phyloP scores from a whole-genome alignment of 805 yeast species.

The Isabelozyma gotoi region DNA sequence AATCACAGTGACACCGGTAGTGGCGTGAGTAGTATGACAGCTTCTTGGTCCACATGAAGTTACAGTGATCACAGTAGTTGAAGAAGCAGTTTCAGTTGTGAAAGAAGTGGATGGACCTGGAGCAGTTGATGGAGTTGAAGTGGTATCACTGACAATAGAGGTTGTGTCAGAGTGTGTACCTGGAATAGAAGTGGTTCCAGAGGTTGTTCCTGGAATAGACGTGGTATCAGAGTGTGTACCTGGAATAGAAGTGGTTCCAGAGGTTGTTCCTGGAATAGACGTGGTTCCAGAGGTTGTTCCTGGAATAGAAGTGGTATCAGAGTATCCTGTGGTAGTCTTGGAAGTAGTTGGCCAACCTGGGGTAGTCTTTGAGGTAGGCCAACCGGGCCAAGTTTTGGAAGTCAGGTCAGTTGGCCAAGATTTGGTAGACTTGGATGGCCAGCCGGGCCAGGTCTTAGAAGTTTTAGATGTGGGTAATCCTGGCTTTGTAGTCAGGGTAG shows the following conservation, averaged over 20 bases:
- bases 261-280: neutral
- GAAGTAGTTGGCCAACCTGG: too few species aligned
- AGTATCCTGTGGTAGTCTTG: constrained; percentile 3
- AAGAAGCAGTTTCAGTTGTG: neutral
- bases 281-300: too few species aligned
- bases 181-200: neutral
- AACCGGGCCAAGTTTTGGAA: too few species aligned
- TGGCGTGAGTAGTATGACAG: constrained; percentile 16
- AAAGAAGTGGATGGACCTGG: too few species aligned
- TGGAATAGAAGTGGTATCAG: constrained; percentile 14
- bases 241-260: neutral
- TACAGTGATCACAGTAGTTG: constrained; percentile 9
- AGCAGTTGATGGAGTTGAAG: too few species aligned
- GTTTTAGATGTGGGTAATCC: too few species aligned
- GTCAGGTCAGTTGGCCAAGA: too few species aligned
- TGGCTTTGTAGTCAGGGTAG: too few species aligned
- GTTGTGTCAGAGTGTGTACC: constrained; percentile 9
- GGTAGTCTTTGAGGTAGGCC: too few species aligned
- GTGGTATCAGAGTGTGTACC: neutral
- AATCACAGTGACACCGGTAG: constrained; percentile 23
- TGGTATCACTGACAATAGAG: neutral
- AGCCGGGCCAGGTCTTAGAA: too few species aligned
- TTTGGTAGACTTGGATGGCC: too few species aligned
- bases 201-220: constrained; percentile 2
- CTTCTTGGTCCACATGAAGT: constrained; percentile 24